Conservation (phyloP, 371 early-diverging fungal genomes). For the Gilbertella persicaria region DNA sequence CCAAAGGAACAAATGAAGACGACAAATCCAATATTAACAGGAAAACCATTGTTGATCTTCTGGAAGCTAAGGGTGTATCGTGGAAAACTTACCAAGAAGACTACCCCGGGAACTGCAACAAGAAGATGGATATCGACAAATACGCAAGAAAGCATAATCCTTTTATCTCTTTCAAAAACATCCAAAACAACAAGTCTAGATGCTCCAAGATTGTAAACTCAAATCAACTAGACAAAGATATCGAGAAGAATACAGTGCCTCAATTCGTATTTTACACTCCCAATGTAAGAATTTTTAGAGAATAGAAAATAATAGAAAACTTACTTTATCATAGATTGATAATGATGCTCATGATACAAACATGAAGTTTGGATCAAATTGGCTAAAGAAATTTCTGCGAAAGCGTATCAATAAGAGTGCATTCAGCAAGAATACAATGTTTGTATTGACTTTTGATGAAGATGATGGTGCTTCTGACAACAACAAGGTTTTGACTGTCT, state of each 20-base stretch:
- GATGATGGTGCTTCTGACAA: conserved; percentile 37
- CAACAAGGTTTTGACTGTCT: conserved; percentile 50
- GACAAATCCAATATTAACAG: conserved; percentile 39
- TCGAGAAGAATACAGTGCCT: conserved; percentile 47
- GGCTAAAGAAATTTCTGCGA: conserved; percentile 57
- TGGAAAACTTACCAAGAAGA: no score
- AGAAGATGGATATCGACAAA: conserved; percentile 22
- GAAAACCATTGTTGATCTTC: conserved; percentile 60
- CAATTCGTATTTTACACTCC: conserved; percentile 62
- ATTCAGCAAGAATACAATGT: conserved; percentile 55
- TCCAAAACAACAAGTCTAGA: conserved; percentile 43
- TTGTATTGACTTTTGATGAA: conserved; percentile 59
- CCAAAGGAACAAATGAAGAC: conserved; percentile 47
- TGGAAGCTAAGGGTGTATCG: background rate
- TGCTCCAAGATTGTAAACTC: conserved; percentile 58
- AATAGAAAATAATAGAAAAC: conserved; percentile 1
- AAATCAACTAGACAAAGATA: conserved; percentile 50
- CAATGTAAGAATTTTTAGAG: background rate
- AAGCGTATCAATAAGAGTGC: conserved; percentile 50
- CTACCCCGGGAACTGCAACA: conserved; percentile 34
- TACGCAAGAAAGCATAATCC: conserved; percentile 65
- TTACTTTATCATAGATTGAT: conserved; percentile 24
- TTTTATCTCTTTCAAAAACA: conserved; percentile 58
- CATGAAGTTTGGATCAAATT: conserved; percentile 50
- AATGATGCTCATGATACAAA: conserved; percentile 64